Base-by-base conservation (phyloP, 495 filamentous ascomycete genomes). In the Talaromyces thailandensis region DNA sequence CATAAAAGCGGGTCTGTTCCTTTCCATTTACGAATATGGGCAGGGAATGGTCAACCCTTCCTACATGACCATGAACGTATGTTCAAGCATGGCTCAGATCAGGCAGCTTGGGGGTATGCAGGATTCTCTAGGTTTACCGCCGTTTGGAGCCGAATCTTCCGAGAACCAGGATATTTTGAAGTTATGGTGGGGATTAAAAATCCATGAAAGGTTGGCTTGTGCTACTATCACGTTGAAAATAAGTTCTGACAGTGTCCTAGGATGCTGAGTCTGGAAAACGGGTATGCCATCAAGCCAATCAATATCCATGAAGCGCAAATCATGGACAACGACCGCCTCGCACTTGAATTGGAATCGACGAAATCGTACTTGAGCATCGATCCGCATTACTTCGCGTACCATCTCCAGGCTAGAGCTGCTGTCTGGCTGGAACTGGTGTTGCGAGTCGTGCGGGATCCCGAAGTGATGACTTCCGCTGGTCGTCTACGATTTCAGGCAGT, bases 381-480 rank as follows among this genome's bases (percentile, higher is more conserved):
- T 26, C 4, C 23, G 5, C 57, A 60, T 21, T 60, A 60, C 23
- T n/a, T 48, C 8, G 26, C 32, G 6, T 60, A 35, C 35, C 40
- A 60, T 48, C 57, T 60, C 11, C 57, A 60, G 24, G 57, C 57
- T 35, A 60, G 57, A 48, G 57, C 57, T 45, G 57, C 57, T 45
- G 35, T 60, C 24, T 60, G 57, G 57, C 25, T 60, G 12, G 57
- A 60, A 18, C 16, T 43, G 26, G 57, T 60, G 32, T 29, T 60
- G 7, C 11, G 24, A 23, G 24, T 60, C 16, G 57, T 60, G 18
- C 57, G 57, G 25, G 31, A 35, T 28, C 57, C 57, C 1, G 40
- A n/a, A 23, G 18, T 21, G 5, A 35, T 26, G 16, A 60, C 21
- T 25, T 23, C 37, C 4, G 14, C 21, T n/a, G 57, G 57, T 25